phyloP scores from a whole-genome alignment of 2,329 filamentous ascomycete species.

The Fusarium irregulare region DNA sequence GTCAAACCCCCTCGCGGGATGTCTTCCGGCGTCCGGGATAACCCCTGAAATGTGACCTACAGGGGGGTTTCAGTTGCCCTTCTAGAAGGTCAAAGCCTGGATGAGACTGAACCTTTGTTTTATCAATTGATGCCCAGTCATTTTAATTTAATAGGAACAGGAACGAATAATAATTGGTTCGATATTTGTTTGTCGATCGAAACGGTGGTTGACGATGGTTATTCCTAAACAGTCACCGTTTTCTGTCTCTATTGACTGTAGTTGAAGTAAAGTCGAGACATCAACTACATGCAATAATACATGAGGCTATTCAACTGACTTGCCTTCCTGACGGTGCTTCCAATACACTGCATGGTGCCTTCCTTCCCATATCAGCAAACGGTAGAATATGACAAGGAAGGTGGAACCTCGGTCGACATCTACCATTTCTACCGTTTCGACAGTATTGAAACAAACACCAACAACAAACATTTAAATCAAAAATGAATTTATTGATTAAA shows the following conservation, averaged over 20 bases:
- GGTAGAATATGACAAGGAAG: background rate
- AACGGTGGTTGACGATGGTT: slow-evolving; percentile 31
- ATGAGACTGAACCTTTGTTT: slow-evolving; percentile 6
- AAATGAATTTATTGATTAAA: background rate
- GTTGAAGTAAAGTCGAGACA: too few relatives aligned
- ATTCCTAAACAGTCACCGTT: slow-evolving; percentile 38
- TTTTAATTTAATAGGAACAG: slow-evolving; percentile 5
- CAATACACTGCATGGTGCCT: background rate
- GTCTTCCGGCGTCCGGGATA: slow-evolving; percentile 37
- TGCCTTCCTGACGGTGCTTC: background rate
- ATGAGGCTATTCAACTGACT: background rate
- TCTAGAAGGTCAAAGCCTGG: slow-evolving; percentile 45
- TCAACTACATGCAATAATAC: background rate
- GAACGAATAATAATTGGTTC: slow-evolving; percentile 25
- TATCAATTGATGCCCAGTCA: slow-evolving; percentile 23
- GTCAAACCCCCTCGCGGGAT: slow-evolving; percentile 28
- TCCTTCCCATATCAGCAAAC: background rate
- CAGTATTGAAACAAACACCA: background rate
- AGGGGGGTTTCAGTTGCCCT: slow-evolving; percentile 26
- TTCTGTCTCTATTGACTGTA: background rate
- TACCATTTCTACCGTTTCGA: slow-evolving; percentile 8
- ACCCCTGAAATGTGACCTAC: slow-evolving; percentile 37
- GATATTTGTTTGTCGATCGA: slow-evolving; percentile 18
- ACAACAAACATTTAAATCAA: background rate
- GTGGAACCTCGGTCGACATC: background rate